Evolutionary conservation across 2,329 filamentous ascomycete species (phyloP), one percentile per base, ranked within the genome.

Genomic region (Exophiala lecanii-corni): DNA sequence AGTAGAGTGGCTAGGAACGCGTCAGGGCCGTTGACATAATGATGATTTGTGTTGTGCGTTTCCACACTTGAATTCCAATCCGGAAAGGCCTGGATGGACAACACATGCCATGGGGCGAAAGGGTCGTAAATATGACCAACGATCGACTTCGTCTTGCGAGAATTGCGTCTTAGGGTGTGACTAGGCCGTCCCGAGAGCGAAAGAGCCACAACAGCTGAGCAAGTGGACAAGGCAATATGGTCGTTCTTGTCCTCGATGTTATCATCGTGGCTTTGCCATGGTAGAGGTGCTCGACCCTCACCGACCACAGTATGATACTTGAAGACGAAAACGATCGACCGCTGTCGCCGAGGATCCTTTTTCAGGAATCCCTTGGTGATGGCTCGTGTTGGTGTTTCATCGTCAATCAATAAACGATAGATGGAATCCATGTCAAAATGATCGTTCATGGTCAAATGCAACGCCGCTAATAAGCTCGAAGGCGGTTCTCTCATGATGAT

Each of bases 261-360:
- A 32, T 66, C 68, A 51, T 81, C 77, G 26, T 73, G 72, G 15
- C 68, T 63, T 55, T 82, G 79, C 78, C 78, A 82, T 4, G 74
- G 66, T 54, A 78, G 75, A 0, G 79, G 78, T 21, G 69, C 66
- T 30, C 78, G 71, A 3, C 70, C 72, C 3, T 75, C 68, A 2
- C 71, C 74, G 9, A 82, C 71, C 5, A 81, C 68, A 4, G 78
- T 82, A 55, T 79, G 81, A 57, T 81, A 82, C 52, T 82, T 80
- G 57, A 82, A 81, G 31, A 71, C 75, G 57, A 82, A 81, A 51
- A 80, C 73, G 57, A 81, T 80, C 5, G 72, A 75, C 5, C 73
- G 66, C 51, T 77, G 77, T 9, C 71, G 72, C 5, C 73, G 62
- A 3, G 62, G 55, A 19, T 72, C 64, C 2, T 60, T 49, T 12